Percentiles rank a stretch among this genome's conserved stretches.
Evolutionary conservation across 225 moss, liverwort and hornwort species (phyloP).

Genomic region (Antitrichia curtipendula): DNA sequence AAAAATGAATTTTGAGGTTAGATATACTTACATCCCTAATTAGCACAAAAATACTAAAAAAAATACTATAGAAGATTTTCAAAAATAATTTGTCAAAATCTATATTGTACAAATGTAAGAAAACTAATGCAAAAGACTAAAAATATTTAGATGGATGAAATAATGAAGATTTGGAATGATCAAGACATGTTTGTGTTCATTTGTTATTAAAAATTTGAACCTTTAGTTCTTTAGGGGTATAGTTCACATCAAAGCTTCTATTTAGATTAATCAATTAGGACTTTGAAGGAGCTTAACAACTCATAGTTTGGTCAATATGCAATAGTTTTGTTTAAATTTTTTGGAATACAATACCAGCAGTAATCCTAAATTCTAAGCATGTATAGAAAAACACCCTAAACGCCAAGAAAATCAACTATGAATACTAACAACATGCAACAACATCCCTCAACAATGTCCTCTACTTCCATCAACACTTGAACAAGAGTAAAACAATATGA

Average conservation of each 20-base stretch:
- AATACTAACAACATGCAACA: background rate
- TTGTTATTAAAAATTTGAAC: background rate
- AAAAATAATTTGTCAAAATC: background rate
- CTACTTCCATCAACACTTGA: background rate
- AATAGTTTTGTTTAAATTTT: too few species aligned
- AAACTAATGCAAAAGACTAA: background rate
- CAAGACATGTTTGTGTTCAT: background rate
- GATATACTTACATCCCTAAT: background rate
- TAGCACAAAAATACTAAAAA: background rate
- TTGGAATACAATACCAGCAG: rapidly evolving
- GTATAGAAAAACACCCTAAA: background rate
- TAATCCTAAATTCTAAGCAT: background rate
- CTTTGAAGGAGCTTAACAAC: background rate
- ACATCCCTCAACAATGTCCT: rapidly evolving
- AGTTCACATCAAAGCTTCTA: background rate
- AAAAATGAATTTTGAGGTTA: background rate
- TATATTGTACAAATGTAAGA: background rate
- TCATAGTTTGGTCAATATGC: background rate
- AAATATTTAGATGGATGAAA: background rate
- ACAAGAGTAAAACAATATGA: background rate
- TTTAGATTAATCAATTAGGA: background rate
- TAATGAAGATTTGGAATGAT: background rate
- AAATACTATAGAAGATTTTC: background rate
- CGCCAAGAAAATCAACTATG: background rate
- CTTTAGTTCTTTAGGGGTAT: background rate